Percentiles rank a stretch among this genome's conserved stretches.
Conservation (phyloP, 306 rosid species). For the Prunus fruticosa region DNA sequence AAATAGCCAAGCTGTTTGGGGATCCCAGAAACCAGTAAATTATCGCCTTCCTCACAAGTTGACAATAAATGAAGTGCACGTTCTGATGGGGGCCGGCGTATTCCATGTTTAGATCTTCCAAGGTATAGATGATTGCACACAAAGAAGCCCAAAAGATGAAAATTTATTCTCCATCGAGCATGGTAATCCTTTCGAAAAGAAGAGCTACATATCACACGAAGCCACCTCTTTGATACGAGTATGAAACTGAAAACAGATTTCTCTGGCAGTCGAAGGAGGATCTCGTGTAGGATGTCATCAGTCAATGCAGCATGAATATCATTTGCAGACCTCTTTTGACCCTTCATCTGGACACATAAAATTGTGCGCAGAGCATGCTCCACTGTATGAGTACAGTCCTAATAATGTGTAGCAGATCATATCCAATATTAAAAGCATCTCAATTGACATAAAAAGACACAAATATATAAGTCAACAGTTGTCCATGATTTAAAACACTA, state of each 20-base stretch:
- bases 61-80: slow-evolving; percentile 69
- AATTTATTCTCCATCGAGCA: slow-evolving; percentile 43
- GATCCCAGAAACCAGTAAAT: slow-evolving; percentile 47
- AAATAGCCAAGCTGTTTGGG: slow-evolving; percentile 65
- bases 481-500: background rate
- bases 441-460: slow-evolving; percentile 2
- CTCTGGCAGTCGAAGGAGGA: slow-evolving; percentile 63
- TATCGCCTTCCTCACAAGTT: slow-evolving; percentile 76
- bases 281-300: slow-evolving; percentile 68
- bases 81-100: slow-evolving; percentile 55
- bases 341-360: slow-evolving; percentile 24
- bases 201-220: slow-evolving; percentile 48
- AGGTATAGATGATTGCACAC: slow-evolving; percentile 63
- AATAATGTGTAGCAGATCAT: background rate
- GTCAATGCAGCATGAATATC: slow-evolving; percentile 44
- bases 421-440: slow-evolving; percentile 7
- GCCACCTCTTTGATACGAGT: slow-evolving; percentile 66
- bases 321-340: slow-evolving; percentile 30
- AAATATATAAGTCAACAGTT: background rate
- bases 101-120: slow-evolving; percentile 54
- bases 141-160: slow-evolving; percentile 67
- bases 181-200: slow-evolving; percentile 47
- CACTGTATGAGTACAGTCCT: slow-evolving; percentile 15
- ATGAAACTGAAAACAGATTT: slow-evolving; percentile 39
- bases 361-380: slow-evolving; percentile 29